Conservation (phyloP, 345 rosid species). For the Geranium brycei region DNA sequence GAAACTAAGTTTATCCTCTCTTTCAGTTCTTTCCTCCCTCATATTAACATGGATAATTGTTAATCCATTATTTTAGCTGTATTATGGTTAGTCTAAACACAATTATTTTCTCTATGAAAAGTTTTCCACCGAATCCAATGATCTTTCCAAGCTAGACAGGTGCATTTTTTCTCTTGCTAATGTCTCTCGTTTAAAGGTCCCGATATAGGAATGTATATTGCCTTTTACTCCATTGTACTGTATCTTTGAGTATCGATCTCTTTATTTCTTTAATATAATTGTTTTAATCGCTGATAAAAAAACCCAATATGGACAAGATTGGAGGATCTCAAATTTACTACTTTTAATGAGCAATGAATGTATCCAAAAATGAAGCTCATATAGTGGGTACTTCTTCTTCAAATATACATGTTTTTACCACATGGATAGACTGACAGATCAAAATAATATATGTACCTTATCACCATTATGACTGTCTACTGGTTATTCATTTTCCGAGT, state of each 20-base stretch:
- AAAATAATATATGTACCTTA: background rate
- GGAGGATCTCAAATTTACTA: background rate
- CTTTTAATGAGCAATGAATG: background rate
- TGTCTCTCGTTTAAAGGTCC: background rate
- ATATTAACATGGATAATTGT: background rate
- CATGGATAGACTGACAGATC: background rate
- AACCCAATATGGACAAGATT: background rate
- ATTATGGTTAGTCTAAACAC: background rate
- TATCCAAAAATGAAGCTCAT: background rate
- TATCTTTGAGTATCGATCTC: too few species aligned
- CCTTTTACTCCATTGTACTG: background rate
- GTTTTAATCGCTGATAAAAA: background rate
- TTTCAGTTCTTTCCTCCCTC: conserved; percentile 1
- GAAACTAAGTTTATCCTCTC: conserved; percentile 2
- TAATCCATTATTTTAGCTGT: conserved; percentile 1
- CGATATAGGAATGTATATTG: background rate
- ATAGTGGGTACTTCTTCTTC: background rate
- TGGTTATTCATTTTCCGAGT: too few species aligned
- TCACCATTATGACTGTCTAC: too few species aligned
- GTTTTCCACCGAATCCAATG: background rate
- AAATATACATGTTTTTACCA: background rate
- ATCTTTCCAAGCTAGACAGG: background rate
- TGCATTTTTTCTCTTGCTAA: background rate
- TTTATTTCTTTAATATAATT: too few species aligned
- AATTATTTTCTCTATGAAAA: background rate